Base-by-base conservation (phyloP, 192 early-diverging fungal species). In the Backusella mclennaniae region DNA sequence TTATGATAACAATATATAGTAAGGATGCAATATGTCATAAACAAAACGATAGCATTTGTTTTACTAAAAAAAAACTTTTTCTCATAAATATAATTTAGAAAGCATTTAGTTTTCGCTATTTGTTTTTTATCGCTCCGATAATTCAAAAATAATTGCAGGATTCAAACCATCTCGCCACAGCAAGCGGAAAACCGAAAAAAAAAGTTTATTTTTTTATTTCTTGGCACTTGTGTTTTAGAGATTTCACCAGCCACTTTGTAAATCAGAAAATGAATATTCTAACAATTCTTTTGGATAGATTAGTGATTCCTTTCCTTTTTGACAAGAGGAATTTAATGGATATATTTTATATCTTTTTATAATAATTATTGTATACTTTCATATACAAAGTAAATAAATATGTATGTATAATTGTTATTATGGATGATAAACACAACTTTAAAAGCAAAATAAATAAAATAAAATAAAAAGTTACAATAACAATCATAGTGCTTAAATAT, bases 261-360 rank as follows among this genome's bases (percentile, higher is more conserved):
- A 63, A 63, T 63, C 56, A 63, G 56, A 49, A 49, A 49, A n/a
- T 63, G 56, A 63, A 63, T 63, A 8, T 63, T 59, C 53, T 9
- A 29, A 63, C 26, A 63, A 3, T 63, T 63, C 21, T 29, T 63
- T 63, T 63, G 56, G 56, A 26, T 63, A 63, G 56, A 63, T 63
- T 63, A 63, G 56, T 63, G 56, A 63, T 63, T 29, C 56, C 56
- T 63, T 63, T 63, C 56, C 56, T 4, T 63, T 59, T 63, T 63
- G 56, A 63, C 56, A 63, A 33, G 56, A 63, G 56, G 56, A 63
- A 63, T 63, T 63, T 63, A 63, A 63, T 63, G 56, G 56, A 26
- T 63, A 63, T 26, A 63, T 63, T 63, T 29, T 63, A 63, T 63
- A 23, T 56, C 53, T 56, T 11, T 44, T 44, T 19, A 17, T 44